Base-by-base conservation (phyloP, 805 yeast genomes). In the Sporopachydermia lactativora region DNA sequence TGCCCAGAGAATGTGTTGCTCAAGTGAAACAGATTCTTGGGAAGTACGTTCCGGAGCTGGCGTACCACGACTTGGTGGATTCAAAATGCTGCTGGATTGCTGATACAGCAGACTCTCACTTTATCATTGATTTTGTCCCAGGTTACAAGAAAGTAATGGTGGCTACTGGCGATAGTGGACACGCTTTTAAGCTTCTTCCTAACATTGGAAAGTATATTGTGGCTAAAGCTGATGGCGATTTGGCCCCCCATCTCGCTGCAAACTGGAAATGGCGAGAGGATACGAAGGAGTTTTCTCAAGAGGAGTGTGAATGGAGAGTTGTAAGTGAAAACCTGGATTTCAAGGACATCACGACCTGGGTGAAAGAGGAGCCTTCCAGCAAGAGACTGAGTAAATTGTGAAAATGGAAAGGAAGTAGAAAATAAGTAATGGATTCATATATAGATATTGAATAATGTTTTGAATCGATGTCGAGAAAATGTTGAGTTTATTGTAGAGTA, bases 161-260 rank as follows among this genome's bases (percentile, higher is more conserved):
- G n/a, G 71, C 70, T 0, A 55, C 67, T 6, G 74, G 74, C 14
- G 73, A 68, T 47, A 61, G 71, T 3, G 70, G 72, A 5, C 73
- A 68, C 49, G 70, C 59, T 3, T 68, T 60, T 51, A 68, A 68
- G 48, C 64, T 64, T 37, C 46, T 68, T 41, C 74, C 74, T 13
- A 62, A 57, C 36, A 65, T 68, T 39, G 73, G 74, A 1, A 58
- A 56, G 41, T 68, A 68, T 44, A 64, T 68, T 14, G 41, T 43
- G 3, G 51, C 50, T n/a, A 56, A 50, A 24, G 36, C 65, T 18
- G 60, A 61, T 34, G 59, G 55, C 4, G 47, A 44, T 1, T 44
- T 64, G 37, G 48, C 46, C 11, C 34, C 41, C 3, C 55, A 52
- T 11, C 47, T 53, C 31, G 41, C 41, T 1, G 19, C 41, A 15